These are phyloP conservation scores for Lotus japonicus DNA, from an alignment of 306 rosid species.

Conservation along the genomic window DNA sequence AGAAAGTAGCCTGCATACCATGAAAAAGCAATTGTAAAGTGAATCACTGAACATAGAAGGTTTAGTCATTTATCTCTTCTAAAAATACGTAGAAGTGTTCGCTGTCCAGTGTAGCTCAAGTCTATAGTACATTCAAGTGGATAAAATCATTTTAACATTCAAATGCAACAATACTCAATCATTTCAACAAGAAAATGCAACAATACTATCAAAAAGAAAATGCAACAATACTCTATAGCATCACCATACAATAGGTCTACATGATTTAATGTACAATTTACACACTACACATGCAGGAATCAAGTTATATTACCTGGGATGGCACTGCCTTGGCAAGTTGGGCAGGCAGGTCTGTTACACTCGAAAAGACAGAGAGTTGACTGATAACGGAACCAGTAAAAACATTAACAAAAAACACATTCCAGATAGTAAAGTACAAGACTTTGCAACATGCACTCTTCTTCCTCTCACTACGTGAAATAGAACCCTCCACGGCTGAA, in stretches of 20 bases:
- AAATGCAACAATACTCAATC: background rate
- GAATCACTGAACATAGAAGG: conserved; percentile 1
- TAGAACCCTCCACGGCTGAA: conserved; percentile 73
- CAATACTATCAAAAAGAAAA: background rate
- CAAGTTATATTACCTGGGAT: conserved; percentile 57
- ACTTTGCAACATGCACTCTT: conserved; percentile 90
- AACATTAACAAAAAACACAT: conserved; percentile 83
- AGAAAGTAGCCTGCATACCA: conserved; percentile 71
- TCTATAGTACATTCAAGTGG: background rate
- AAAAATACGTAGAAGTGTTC: background rate
- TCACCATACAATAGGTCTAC: background rate
- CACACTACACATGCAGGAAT: background rate
- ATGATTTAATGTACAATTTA: background rate
- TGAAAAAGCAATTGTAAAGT: conserved; percentile 7
- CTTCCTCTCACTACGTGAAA: conserved; percentile 87
- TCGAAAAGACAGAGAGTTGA: conserved; percentile 55
- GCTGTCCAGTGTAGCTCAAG: conserved; percentile 3
- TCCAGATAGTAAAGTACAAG: conserved; percentile 92
- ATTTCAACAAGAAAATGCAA: conserved; percentile 1
- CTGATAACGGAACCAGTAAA: conserved; percentile 71
- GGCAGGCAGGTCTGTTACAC: conserved; percentile 64
- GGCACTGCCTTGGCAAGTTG: conserved; percentile 90
- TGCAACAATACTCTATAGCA: background rate
- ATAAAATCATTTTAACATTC: conserved; percentile 4
- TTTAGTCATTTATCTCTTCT: background rate